These are phyloP conservation scores for Wickerhamiella alocasiicola DNA, from an alignment of 805 yeast genomes.

Conservation along the genomic window DNA sequence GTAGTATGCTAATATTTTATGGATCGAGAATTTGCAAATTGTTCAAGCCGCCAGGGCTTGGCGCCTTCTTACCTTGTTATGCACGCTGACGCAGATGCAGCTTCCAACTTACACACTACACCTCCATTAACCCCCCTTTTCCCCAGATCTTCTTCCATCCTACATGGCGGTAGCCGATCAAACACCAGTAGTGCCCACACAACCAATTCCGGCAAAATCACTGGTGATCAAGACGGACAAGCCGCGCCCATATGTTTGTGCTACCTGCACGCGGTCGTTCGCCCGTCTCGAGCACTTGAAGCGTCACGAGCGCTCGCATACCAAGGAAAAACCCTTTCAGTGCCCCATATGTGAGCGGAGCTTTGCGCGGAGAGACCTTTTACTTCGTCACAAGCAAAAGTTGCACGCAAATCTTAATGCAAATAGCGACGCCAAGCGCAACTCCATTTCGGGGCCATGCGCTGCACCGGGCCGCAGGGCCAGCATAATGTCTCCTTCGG, in stretches of 20 bases:
- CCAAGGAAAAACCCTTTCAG: constrained; percentile 91
- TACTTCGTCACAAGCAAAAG: constrained; percentile 89
- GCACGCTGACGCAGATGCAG: no score
- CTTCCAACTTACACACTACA: no score
- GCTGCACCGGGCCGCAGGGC: background rate
- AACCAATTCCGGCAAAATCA: constrained; percentile 79
- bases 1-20: no score
- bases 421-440: constrained; percentile 7
- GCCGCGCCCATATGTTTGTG: constrained; percentile 86
- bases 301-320: constrained; percentile 87
- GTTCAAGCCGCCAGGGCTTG: no score
- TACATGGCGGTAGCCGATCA: constrained; percentile 9
- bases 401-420: constrained; percentile 38
- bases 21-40: no score
- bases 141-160: constrained; percentile 8
- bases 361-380: constrained; percentile 64
- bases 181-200: constrained; percentile 21
- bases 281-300: constrained; percentile 90
- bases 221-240: constrained; percentile 77
- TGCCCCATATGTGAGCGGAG: constrained; percentile 95
- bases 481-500: background rate
- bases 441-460: constrained; percentile 9
- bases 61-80: no score
- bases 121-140: no score
- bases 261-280: constrained; percentile 87